Conservation (phyloP, 2,329 filamentous ascomycete genomes). For the Hyphodiscus sp. region DNA sequence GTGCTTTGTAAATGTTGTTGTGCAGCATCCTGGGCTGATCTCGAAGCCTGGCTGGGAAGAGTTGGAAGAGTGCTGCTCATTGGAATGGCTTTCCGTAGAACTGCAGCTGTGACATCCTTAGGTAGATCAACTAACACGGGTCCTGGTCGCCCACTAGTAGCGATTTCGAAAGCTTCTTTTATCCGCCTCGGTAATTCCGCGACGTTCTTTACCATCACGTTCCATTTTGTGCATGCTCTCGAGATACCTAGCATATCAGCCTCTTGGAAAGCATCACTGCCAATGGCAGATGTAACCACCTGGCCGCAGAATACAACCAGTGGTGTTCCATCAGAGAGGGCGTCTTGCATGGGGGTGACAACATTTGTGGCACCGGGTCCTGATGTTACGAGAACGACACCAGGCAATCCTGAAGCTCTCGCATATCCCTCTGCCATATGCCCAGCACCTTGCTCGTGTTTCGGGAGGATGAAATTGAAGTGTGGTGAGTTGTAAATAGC, state of each 20-base stretch:
- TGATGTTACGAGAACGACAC: constrained; percentile 93
- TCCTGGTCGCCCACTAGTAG: constrained; percentile 86
- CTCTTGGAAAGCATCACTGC: constrained; percentile 95
- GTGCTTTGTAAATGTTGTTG: constrained; percentile 66
- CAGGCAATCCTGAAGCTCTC: constrained; percentile 84
- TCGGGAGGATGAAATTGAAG: constrained; percentile 91
- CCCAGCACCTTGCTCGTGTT: constrained; percentile 95
- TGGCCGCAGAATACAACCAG: constrained; percentile 95
- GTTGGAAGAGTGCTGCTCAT: constrained; percentile 52
- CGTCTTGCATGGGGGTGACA: constrained; percentile 93
- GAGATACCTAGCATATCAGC: constrained; percentile 93
- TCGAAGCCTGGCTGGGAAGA: constrained; percentile 78
- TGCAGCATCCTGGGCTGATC: constrained; percentile 69
- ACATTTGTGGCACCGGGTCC: constrained; percentile 96
- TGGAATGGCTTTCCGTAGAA: constrained; percentile 79
- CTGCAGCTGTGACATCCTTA: constrained; percentile 88
- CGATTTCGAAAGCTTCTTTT: constrained; percentile 97
- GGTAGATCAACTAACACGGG: constrained; percentile 93
- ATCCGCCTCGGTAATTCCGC: constrained; percentile 89
- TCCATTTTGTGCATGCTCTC: constrained; percentile 96
- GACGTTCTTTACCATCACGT: constrained; percentile 95
- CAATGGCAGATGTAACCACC: constrained; percentile 83
- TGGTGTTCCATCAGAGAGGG: constrained; percentile 88
- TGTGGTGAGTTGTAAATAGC: constrained; percentile 97
- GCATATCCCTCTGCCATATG: constrained; percentile 99